phyloP scores from a whole-genome alignment of 345 rosid species.

The Alliaria petiolata region DNA sequence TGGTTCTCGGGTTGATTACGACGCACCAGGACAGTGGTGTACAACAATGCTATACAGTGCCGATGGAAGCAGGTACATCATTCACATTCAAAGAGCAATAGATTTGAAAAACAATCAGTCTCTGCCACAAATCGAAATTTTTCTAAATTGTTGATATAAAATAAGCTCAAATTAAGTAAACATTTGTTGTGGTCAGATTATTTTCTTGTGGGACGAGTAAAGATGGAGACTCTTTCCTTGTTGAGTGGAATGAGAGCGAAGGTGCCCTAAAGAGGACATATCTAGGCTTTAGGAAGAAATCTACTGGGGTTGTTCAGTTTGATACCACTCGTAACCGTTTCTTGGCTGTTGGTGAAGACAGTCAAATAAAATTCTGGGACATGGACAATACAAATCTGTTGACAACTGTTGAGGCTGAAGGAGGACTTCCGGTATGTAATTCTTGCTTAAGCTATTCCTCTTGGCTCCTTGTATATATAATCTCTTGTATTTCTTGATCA shows the following conservation, averaged over 20 bases:
- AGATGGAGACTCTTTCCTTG: constrained; percentile 70
- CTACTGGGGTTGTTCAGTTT: constrained; percentile 59
- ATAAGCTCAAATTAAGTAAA: constrained; percentile 1
- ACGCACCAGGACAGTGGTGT: constrained; percentile 87
- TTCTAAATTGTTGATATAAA: not conserved
- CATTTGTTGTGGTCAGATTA: constrained; percentile 37
- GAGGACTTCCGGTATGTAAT: constrained; percentile 55
- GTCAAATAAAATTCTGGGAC: constrained; percentile 68
- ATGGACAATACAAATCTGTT: constrained; percentile 58
- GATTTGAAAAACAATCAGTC: not conserved
- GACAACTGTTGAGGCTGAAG: constrained; percentile 60
- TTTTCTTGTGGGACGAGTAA: constrained; percentile 85
- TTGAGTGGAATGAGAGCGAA: constrained; percentile 83
- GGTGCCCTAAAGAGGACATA: constrained; percentile 67
- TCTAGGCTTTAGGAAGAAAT: constrained; percentile 60
- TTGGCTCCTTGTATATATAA: not conserved
- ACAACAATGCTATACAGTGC: constrained; percentile 85
- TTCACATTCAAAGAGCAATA: not conserved
- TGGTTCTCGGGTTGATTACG: constrained; percentile 86
- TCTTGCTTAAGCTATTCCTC: not conserved
- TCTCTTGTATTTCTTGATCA: not conserved
- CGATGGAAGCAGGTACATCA: constrained; percentile 81
- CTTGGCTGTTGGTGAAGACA: constrained; percentile 73
- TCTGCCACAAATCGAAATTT: not conserved
- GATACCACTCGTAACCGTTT: constrained; percentile 62